Evolutionary conservation across 306 rosid genomes (phyloP).

Genomic region (Hippophae rhamnoides): DNA sequence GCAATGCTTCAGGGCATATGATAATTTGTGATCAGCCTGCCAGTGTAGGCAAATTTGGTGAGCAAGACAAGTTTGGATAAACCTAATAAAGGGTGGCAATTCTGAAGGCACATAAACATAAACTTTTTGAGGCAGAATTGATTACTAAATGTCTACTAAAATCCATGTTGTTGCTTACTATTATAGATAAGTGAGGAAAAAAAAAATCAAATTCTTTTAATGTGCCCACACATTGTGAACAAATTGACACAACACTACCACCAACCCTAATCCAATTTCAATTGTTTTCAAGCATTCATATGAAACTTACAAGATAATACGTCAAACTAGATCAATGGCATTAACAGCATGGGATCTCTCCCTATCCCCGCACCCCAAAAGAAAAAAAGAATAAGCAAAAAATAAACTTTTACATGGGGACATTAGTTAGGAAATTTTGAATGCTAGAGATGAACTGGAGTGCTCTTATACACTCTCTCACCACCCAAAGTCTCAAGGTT

Average conservation of each 20-base stretch:
- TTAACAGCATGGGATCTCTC: neutral
- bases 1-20: slow-evolving; percentile 86
- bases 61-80: slow-evolving; percentile 6
- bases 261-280: no score
- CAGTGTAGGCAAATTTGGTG: slow-evolving; percentile 18
- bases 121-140: no score
- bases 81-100: slow-evolving; percentile 1
- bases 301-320: no score
- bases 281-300: no score
- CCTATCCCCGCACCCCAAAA: neutral
- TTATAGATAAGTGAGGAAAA: no score
- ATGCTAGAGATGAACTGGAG: neutral
- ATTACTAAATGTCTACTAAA: no score
- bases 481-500: neutral
- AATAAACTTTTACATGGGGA: neutral
- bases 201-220: no score
- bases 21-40: slow-evolving; percentile 91
- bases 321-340: no score
- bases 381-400: no score
- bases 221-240: no score
- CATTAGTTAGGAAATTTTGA: neutral
- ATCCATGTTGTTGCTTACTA: no score
- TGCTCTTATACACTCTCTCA: neutral
- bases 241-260: no score
- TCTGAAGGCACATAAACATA: slow-evolving; percentile 1